Percentiles rank a stretch among this genome's conserved stretches.
Evolutionary conservation across 2,329 filamentous ascomycete genomes (phyloP).

Genomic region (Aspergillus neoniger): DNA sequence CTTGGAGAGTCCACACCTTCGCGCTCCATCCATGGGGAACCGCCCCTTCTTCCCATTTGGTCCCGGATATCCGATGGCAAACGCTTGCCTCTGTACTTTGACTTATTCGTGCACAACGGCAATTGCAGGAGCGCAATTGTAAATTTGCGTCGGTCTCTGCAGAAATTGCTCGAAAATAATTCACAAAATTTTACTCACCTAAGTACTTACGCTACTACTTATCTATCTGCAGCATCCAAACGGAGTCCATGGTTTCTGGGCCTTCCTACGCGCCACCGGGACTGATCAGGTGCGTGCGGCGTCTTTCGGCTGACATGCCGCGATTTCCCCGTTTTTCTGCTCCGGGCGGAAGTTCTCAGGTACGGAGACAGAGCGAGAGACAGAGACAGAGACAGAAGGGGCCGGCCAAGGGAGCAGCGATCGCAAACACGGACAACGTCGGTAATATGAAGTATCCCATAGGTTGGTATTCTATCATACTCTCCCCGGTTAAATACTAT

Average conservation of each 20-base stretch:
- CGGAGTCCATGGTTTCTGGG: neutral
- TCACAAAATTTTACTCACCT: neutral
- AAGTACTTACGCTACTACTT: neutral
- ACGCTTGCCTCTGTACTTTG: slow-evolving; percentile 7
- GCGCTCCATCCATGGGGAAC: slow-evolving; percentile 29
- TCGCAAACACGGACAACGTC: neutral
- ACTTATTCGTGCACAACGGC: neutral
- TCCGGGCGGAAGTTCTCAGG: slow-evolving; percentile 3
- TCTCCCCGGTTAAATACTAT: neutral
- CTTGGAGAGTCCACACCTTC: slow-evolving; percentile 21
- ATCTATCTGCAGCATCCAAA: neutral
- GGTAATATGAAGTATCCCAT: neutral
- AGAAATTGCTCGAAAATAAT: neutral
- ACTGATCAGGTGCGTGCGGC: slow-evolving; percentile 6
- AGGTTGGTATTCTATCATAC: neutral
- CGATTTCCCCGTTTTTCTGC: slow-evolving; percentile 6
- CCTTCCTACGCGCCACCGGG: slow-evolving; percentile 3
- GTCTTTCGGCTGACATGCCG: slow-evolving; percentile 14
- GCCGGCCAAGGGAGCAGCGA: no score
- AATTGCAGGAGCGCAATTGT: neutral
- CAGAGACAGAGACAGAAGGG: neutral
- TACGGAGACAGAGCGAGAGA: neutral
- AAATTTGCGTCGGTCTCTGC: neutral
- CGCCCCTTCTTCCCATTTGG: slow-evolving; percentile 26
- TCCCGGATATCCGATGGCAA: slow-evolving; percentile 34